Evolutionary conservation across 352 stramenopile genomes (phyloP).

Genomic region (Globisporangium canariense): DNA sequence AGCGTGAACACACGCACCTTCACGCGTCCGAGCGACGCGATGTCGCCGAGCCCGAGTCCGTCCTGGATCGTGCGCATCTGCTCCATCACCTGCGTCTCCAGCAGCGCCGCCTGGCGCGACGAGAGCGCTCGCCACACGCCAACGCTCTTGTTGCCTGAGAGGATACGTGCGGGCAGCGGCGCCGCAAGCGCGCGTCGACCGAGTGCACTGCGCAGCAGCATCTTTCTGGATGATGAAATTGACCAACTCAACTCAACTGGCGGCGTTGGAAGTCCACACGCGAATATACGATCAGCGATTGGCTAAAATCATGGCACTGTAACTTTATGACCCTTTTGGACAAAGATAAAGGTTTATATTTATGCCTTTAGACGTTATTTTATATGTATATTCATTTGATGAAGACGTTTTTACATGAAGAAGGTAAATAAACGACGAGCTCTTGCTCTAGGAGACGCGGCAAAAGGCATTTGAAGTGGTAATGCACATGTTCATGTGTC

Average conservation of each 20-base stretch:
- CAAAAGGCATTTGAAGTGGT: not conserved
- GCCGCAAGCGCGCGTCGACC: conserved; percentile 12
- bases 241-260: not conserved
- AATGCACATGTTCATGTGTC: not conserved
- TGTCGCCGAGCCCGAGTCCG: conserved; percentile 67
- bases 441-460: not conserved
- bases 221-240: conserved; percentile 7
- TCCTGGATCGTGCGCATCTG: conserved; percentile 65
- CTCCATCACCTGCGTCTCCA: conserved; percentile 79
- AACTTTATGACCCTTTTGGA: not conserved
- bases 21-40: conserved; percentile 71
- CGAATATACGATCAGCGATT: conserved; percentile 5
- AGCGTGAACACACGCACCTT: conserved; percentile 42
- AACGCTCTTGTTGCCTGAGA: not conserved
- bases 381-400: not conserved
- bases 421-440: not conserved
- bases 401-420: not conserved
- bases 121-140: conserved; percentile 41
- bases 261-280: conserved; percentile 1
- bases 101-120: conserved; percentile 53
- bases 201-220: conserved; percentile 22
- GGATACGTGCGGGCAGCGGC: not conserved
- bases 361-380: not conserved
- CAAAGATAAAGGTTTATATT: not conserved
- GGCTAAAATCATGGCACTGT: conserved; percentile 6